Conservation (phyloP, 2,329 filamentous ascomycete species). For the Diaporthe australafricana region DNA sequence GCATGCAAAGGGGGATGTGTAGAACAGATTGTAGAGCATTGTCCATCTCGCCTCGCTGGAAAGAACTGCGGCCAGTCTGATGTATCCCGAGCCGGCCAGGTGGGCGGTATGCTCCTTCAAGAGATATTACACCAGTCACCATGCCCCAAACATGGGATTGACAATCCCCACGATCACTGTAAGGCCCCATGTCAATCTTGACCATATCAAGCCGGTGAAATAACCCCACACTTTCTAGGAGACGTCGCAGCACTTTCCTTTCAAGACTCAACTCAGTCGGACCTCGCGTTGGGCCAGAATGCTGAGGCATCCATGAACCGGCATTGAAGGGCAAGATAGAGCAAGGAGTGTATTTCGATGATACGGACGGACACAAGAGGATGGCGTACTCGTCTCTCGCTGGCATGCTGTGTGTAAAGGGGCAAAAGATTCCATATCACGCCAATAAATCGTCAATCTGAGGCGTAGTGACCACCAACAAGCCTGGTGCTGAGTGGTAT, state of each 20-base stretch:
- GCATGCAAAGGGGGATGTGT: slow-evolving; percentile 23
- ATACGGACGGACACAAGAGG: neutral
- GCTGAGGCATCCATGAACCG: neutral
- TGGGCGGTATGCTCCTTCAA: slow-evolving; percentile 27
- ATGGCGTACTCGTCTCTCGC: neutral
- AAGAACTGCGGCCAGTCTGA: slow-evolving; percentile 26
- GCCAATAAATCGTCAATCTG: neutral
- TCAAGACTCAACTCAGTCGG: neutral
- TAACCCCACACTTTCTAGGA: neutral
- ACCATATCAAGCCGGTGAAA: neutral
- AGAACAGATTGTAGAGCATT: slow-evolving; percentile 14
- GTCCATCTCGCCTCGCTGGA: slow-evolving; percentile 1
- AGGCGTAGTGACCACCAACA: neutral
- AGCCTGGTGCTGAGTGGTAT: neutral
- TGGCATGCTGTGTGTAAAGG: neutral
- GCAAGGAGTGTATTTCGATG: neutral
- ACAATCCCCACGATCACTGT: slow-evolving; percentile 31
- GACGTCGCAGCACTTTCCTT: neutral
- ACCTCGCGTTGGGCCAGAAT: neutral
- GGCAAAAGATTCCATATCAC: neutral
- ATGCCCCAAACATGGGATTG: slow-evolving; percentile 11
- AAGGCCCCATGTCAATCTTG: neutral
- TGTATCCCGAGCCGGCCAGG: slow-evolving; percentile 9
- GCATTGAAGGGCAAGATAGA: neutral
- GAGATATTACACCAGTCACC: slow-evolving; percentile 10